A percentile compares a stretch with the other conserved stretches of the same genome.
Evolutionary conservation across 108 stramenopile species (phyloP).

Genomic region (Cyclotella cryptica): DNA sequence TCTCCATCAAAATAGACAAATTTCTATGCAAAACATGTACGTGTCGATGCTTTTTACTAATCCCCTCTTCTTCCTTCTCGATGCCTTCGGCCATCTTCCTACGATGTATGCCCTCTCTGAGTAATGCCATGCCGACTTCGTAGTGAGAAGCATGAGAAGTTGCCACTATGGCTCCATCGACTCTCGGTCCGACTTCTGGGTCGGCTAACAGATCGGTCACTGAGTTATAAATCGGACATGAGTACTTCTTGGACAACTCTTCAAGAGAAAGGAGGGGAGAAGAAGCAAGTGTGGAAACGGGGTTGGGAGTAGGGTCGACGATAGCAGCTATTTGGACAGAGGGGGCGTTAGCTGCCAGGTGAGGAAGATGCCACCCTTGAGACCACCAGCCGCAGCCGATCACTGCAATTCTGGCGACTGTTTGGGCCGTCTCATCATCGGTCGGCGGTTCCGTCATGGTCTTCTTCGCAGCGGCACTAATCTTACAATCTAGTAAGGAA

Average conservation of each 20-base stretch:
- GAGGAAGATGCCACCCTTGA: conserved; percentile 84
- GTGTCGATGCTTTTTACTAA: conserved; percentile 1
- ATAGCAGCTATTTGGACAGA: conserved; percentile 60
- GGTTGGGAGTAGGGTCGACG: conserved; percentile 60
- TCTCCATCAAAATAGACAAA: conserved; percentile 79
- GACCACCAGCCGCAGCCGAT: conserved; percentile 85
- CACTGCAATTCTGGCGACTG: conserved; percentile 48
- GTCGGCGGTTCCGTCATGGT: conserved; percentile 5
- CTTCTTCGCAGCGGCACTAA: background rate
- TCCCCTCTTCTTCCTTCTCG: conserved; percentile 25
- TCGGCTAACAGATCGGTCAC: conserved; percentile 57
- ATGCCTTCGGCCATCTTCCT: conserved; percentile 36
- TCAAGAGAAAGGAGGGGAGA: conserved; percentile 63
- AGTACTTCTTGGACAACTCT: conserved; percentile 59
- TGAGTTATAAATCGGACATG: conserved; percentile 59
- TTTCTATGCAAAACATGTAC: conserved; percentile 28
- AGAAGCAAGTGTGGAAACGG: conserved; percentile 56
- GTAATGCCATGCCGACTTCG: conserved; percentile 50
- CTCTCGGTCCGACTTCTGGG: conserved; percentile 35
- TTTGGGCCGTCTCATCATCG: background rate
- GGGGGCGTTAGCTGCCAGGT: conserved; percentile 52
- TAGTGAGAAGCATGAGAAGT: conserved; percentile 79
- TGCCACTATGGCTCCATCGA: conserved; percentile 74
- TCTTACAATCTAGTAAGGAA: too few relatives aligned
- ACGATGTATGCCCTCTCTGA: conserved; percentile 51